phyloP scores from a whole-genome alignment of 2,329 filamentous ascomycete species.

The Ophiocordyceps polyrhachis-furcata region DNA sequence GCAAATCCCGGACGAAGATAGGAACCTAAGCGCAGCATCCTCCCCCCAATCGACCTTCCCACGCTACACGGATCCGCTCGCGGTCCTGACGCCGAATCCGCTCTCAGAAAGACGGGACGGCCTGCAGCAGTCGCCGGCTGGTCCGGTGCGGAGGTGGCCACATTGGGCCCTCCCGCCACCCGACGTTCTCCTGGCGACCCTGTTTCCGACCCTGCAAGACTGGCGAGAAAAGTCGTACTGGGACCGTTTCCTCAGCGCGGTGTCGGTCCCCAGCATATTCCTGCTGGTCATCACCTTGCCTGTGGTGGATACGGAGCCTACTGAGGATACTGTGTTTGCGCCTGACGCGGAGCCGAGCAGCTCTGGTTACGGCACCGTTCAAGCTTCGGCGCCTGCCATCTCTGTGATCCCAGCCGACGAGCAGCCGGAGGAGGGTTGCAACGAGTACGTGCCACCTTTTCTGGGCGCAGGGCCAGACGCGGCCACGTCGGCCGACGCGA shows the following conservation, averaged over 20 bases:
- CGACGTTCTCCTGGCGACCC: conserved; percentile 46
- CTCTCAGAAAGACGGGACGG: conserved; percentile 9
- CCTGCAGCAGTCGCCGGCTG: conserved; percentile 16
- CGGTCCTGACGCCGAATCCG: conserved; percentile 21
- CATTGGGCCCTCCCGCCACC: conserved; percentile 55
- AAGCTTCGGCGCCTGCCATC: conserved; percentile 15
- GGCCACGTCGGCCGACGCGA: conserved; percentile 5
- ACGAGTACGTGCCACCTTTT: conserved; percentile 30
- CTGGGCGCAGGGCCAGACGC: conserved; percentile 2
- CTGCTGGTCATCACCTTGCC: conserved; percentile 78
- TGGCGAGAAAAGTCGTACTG: conserved; percentile 72
- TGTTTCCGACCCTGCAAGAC: conserved; percentile 73
- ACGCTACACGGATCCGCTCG: conserved; percentile 40
- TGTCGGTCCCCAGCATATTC: conserved; percentile 82
- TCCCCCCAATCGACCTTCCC: conserved; percentile 48
- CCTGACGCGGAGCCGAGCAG: conserved; percentile 12
- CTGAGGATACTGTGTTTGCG: conserved; percentile 19
- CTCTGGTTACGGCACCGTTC: conserved; percentile 9
- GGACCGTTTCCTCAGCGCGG: conserved; percentile 63
- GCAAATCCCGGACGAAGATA: conserved; percentile 26
- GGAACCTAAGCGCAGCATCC: conserved; percentile 23
- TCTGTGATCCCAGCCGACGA: conserved; percentile 16
- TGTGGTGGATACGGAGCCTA: conserved; percentile 58
- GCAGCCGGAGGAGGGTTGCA: conserved; percentile 35
- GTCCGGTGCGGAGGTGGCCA: conserved; percentile 61